Conservation (phyloP, 371 early-diverging fungal species). For the Rhizopus microsporus region DNA sequence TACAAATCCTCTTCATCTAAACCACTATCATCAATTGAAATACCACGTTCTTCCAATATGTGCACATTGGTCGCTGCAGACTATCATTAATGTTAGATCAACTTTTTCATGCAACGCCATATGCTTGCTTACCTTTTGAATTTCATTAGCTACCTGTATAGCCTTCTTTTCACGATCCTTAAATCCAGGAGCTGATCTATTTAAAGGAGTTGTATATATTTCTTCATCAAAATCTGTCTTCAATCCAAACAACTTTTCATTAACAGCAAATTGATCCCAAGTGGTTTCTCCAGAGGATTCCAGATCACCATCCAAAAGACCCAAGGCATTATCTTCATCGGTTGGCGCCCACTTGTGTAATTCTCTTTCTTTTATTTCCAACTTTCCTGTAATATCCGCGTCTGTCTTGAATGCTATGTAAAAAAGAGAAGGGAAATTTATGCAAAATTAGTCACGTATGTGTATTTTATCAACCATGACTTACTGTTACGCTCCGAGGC, state of each 20-base stretch:
- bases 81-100: constrained; percentile 24
- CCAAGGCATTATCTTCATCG: constrained; percentile 40
- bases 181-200: constrained; percentile 83
- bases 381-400: constrained; percentile 79
- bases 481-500: constrained; percentile 53
- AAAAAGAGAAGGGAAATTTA: constrained; percentile 2
- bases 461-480: background rate
- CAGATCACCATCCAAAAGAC: constrained; percentile 39
- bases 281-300: constrained; percentile 31
- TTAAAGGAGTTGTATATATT: constrained; percentile 93
- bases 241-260: constrained; percentile 94
- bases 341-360: constrained; percentile 84
- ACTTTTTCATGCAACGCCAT: background rate
- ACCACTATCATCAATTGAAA: constrained; percentile 61
- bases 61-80: constrained; percentile 80
- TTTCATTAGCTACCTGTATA: constrained; percentile 89
- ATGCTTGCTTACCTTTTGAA: constrained; percentile 59
- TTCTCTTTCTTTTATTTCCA: constrained; percentile 74
- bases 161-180: constrained; percentile 90
- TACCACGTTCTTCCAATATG: constrained; percentile 92
- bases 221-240: constrained; percentile 95
- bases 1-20: constrained; percentile 92
- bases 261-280: constrained; percentile 99
- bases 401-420: constrained; percentile 82
- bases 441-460: background rate